A percentile compares a stretch with the other conserved stretches of the same genome.
phyloP scores from a whole-genome alignment of 768 basidiomycete genomes.

The Mycena floridula region DNA sequence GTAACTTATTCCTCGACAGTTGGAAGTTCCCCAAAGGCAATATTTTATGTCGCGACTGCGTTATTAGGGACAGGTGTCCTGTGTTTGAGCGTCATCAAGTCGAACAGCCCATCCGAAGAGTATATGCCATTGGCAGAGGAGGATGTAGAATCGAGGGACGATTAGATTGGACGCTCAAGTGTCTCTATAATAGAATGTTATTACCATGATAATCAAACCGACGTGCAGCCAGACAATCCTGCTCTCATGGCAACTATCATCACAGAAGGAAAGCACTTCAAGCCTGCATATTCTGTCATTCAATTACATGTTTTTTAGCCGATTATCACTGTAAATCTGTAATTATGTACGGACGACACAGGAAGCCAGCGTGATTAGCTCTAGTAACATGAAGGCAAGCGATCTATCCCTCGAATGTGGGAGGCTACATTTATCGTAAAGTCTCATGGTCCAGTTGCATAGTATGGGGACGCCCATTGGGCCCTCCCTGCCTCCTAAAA shows the following conservation, averaged over 20 bases:
- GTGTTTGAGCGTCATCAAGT: slow-evolving; percentile 34
- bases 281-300: neutral
- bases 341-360: too few relatives aligned
- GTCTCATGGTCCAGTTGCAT: too few relatives aligned
- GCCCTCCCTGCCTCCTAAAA: too few relatives aligned
- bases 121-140: neutral
- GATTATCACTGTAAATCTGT: too few relatives aligned
- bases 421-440: too few relatives aligned
- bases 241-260: too few relatives aligned
- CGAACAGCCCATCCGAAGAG: neutral
- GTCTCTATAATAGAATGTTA: neutral
- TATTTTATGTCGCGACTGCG: slow-evolving; percentile 56
- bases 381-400: too few relatives aligned
- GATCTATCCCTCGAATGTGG: too few relatives aligned
- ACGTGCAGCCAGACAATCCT: neutral
- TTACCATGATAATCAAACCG: neutral
- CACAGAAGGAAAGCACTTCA: too few relatives aligned
- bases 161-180: neutral
- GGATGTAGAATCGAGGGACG: neutral
- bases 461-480: too few relatives aligned
- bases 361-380: too few relatives aligned
- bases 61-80: slow-evolving; percentile 46
- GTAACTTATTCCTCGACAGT: slow-evolving; percentile 61
- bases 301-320: neutral
- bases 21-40: slow-evolving; percentile 56